Evolutionary conservation across 768 basidiomycete genomes (phyloP).

Genomic region (Ramaria sp.): DNA sequence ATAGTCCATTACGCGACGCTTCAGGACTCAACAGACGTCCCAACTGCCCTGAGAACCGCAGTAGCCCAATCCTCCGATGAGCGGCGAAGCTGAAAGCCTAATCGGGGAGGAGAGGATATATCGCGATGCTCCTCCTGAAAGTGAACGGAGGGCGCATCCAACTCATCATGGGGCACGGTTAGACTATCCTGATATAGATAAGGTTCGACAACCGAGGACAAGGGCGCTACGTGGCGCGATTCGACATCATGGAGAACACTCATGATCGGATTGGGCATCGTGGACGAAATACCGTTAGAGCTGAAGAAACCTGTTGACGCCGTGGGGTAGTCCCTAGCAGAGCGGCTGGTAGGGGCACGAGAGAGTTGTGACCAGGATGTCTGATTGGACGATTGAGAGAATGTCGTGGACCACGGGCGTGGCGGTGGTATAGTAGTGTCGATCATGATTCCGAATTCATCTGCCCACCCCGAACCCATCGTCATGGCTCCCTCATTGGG

Average conservation of each 20-base stretch:
- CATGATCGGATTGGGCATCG: background rate
- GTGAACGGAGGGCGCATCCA: background rate
- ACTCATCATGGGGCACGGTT: background rate
- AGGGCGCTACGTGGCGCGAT: background rate
- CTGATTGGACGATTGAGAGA: background rate
- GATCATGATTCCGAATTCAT: background rate
- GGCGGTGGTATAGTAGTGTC: background rate
- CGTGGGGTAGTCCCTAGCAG: background rate
- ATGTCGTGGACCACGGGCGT: background rate
- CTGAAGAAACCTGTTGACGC: background rate
- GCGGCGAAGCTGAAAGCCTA: slow-evolving; percentile 3
- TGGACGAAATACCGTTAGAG: background rate
- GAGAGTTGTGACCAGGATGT: background rate
- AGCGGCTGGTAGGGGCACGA: background rate
- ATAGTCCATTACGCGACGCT: too few species aligned
- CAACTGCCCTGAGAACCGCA: slow-evolving; percentile 39
- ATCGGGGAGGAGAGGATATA: slow-evolving; percentile 7
- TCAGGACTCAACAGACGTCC: background rate
- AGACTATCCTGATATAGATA: background rate
- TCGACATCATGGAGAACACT: background rate
- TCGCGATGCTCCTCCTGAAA: background rate
- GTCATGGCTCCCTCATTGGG: background rate
- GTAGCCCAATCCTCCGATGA: slow-evolving; percentile 54
- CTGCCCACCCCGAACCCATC: background rate
- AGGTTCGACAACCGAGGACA: background rate